Base-by-base conservation (phyloP, 805 yeast genomes). In the Spathaspora boniae region DNA sequence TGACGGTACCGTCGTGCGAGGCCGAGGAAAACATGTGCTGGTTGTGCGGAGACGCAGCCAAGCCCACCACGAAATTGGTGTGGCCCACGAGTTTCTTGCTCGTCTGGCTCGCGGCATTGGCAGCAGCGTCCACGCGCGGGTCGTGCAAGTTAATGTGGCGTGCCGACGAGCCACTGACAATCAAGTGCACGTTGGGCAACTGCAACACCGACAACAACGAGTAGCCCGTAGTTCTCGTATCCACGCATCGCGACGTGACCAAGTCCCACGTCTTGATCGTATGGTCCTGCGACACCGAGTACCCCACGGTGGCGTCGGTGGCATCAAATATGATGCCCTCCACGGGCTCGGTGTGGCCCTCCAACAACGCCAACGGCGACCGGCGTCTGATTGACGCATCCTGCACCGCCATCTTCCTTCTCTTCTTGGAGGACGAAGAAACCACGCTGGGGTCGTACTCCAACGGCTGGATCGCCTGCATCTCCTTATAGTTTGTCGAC, bases 101-200 rank as follows among this genome's bases (percentile, higher is more conserved):
- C 31, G 72, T 66, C 36, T 76, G 80, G 38, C 80, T 82, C 11
- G 79, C 72, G 26, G 82, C 73, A 6, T 78, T 72, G 9, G 28
- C 29, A 17, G n/a, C 14, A 5, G 76, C 68, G 2, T 82, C 70
- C 1, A 77, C 60, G 56, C 98, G 76, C 29, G 98, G 97, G 58
- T 93, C 98, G 53, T 87, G 95, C 42, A 93, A 69, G 36, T 88
- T 82, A 44, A 93, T 89, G 60, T 93, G 98, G 61, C 98, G 82
- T n/a, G 97, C 97, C 9, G 96, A 82, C 1, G 97, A 87, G n/a
- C 98, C 98, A 38, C 91, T 78, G 6, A 89, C 95, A 20, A 93
- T 62, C 37, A 93, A 66, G 43, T 85, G 76, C 35, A 81, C 65
- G 33, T 75, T 69, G 5, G 85, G 77, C 42, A 93, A 67, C 46